Evolutionary conservation across 2,329 filamentous ascomycete genomes (phyloP), one percentile per base, ranked within the genome.

Genomic region (Colletotrichum sp.): DNA sequence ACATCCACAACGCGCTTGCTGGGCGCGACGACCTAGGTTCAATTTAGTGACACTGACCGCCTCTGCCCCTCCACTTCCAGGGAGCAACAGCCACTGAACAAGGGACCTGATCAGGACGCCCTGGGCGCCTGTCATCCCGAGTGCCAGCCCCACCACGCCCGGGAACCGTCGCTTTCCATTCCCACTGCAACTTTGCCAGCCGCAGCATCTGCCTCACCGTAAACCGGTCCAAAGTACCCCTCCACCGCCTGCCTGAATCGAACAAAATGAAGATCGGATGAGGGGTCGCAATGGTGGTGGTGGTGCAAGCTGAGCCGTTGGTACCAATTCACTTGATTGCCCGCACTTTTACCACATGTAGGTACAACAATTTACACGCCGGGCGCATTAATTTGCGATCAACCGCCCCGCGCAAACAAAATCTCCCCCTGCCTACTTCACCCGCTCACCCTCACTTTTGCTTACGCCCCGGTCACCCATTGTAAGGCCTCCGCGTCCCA

Each of bases 181-280:
- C 44, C 44, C 3, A 52, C 44, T 52, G 44, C 44, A 13, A 52
- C 44, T 52, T 52, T 52, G 44, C 44, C 44, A 52, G 44, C 44
- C 44, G 44, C 44, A 22, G 44, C n/a, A 6, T 8, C 44, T 52
- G 28, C 22, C n/a, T 22, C 6, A 48, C 57, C 48, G 6, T 4
- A n/a, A 2, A 36, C 48, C 48, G 34, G 32, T 28, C 15, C 6
- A 52, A 57, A 32, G n/a, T 67, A 6, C 65, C 48, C 24, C 30
- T 64, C 68, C 26, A 76, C 74, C 74, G 74, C 74, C 65, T 76
- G 34, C 70, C 74, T 16, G n/a, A 65, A 57, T 69, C n/a, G 24
- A 22, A 22, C 36, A 8, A 28, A 22, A 63, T 24, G 44, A 69
- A 74, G 34, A 76, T 76, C 70, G 70, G 74, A 76, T 73, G 74